Evolutionary conservation across 164 flowering plant species (phyloP).

Genomic region (Akebia trifoliata): DNA sequence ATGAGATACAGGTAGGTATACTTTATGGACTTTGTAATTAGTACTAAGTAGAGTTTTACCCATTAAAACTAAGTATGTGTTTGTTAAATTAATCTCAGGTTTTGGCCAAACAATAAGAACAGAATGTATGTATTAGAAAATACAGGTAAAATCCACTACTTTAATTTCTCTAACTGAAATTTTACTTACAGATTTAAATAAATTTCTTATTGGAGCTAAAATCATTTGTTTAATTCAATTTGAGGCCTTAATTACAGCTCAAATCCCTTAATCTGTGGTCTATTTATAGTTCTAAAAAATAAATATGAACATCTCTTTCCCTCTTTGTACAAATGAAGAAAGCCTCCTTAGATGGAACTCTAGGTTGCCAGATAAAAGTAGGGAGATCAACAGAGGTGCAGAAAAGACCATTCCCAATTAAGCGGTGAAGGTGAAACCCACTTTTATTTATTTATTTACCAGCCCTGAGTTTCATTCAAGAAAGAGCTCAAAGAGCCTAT

Average conservation of each 20-base stretch:
- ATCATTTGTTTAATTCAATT: too few relatives aligned
- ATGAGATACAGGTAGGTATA: slow-evolving; percentile 17
- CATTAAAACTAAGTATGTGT: slow-evolving; percentile 7
- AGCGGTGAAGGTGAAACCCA: too few relatives aligned
- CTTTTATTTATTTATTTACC: too few relatives aligned
- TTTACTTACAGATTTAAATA: too few relatives aligned
- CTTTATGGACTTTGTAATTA: neutral
- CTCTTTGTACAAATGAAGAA: too few relatives aligned
- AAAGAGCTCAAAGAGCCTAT: too few relatives aligned
- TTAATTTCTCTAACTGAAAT: neutral
- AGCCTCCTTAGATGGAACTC: too few relatives aligned
- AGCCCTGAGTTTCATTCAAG: too few relatives aligned
- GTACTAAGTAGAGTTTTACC: neutral
- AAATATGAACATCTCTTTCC: neutral
- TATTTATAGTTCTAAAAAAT: neutral
- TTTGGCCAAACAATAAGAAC: slow-evolving; percentile 21
- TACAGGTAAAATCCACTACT: slow-evolving; percentile 13
- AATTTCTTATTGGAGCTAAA: too few relatives aligned
- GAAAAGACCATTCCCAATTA: too few relatives aligned
- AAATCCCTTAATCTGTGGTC: neutral
- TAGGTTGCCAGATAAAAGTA: too few relatives aligned
- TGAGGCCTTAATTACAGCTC: neutral
- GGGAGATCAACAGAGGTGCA: too few relatives aligned
- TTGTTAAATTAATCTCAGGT: slow-evolving; percentile 5
- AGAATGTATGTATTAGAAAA: slow-evolving; percentile 18